Evolutionary conservation across 2,329 filamentous ascomycete species (phyloP).

Genomic region (Stenocarpella maydis): DNA sequence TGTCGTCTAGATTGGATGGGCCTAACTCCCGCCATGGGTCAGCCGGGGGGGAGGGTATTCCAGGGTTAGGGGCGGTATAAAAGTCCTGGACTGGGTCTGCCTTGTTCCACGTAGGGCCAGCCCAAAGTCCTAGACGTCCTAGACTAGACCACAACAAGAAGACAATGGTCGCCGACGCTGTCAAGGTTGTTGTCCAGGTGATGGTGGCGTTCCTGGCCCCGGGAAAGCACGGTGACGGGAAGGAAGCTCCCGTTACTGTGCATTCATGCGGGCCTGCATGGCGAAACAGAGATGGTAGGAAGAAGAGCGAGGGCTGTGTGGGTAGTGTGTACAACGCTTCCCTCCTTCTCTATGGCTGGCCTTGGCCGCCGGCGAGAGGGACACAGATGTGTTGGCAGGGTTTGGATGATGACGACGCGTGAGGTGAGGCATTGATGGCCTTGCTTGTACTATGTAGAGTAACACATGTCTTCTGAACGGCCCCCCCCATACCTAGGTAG

Average conservation of each 20-base stretch:
- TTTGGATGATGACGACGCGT: slow-evolving; percentile 17
- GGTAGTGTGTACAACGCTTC: neutral
- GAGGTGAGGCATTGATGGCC: neutral
- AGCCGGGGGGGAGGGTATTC: too few relatives aligned
- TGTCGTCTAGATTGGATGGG: neutral
- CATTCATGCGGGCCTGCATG: slow-evolving; percentile 6
- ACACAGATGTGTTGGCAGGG: slow-evolving; percentile 20
- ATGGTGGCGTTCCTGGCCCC: neutral
- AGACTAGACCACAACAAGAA: neutral
- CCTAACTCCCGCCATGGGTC: slow-evolving; percentile 3
- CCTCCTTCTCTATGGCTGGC: neutral
- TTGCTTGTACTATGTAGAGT: slow-evolving; percentile 5
- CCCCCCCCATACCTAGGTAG: too few relatives aligned
- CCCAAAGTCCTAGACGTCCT: slow-evolving; percentile 26
- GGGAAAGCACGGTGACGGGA: slow-evolving; percentile 17
- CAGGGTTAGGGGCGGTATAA: neutral
- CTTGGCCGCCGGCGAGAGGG: slow-evolving; percentile 13
- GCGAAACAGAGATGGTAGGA: neutral
- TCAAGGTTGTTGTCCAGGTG: slow-evolving; percentile 16
- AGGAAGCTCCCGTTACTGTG: slow-evolving; percentile 23
- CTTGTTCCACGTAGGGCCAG: neutral
- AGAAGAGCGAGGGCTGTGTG: neutral
- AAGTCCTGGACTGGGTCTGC: slow-evolving; percentile 15
- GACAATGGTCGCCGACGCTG: slow-evolving; percentile 8
- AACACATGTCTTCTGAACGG: neutral